These are phyloP conservation scores for Talaromyces rugulosus DNA, from an alignment of 2,329 filamentous ascomycete species.

Conservation along the genomic window DNA sequence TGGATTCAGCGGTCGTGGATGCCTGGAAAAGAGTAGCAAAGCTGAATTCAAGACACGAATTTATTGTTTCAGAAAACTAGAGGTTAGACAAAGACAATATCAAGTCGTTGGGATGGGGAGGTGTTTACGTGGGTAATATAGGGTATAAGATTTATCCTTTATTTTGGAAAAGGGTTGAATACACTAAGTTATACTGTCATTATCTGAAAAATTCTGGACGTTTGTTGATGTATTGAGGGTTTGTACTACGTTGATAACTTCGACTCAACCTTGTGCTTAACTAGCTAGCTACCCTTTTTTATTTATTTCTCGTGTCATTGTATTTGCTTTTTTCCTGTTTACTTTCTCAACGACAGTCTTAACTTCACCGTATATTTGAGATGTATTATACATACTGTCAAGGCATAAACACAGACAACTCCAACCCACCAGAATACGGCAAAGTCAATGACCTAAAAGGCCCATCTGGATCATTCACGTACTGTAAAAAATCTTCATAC, in stretches of 20 bases:
- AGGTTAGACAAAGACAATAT: neutral
- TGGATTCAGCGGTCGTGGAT: neutral
- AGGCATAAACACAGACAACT: slow-evolving; percentile 39
- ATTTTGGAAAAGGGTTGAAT: neutral
- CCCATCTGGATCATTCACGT: slow-evolving; percentile 43
- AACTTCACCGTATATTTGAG: too few relatives aligned
- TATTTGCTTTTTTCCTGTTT: too few relatives aligned
- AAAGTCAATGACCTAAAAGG: slow-evolving; percentile 49
- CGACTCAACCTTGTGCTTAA: too few relatives aligned
- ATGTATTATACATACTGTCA: neutral
- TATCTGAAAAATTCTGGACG: too few relatives aligned
- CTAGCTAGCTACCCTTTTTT: too few relatives aligned
- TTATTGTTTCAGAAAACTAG: neutral
- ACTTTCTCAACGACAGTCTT: too few relatives aligned
- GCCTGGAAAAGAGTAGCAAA: neutral
- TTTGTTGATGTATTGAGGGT: too few relatives aligned
- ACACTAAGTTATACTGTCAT: too few relatives aligned
- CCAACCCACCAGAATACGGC: slow-evolving; percentile 48
- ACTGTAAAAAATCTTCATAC: slow-evolving; percentile 47
- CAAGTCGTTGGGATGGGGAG: neutral
- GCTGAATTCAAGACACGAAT: neutral
- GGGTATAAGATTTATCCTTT: neutral
- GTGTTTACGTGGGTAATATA: too few relatives aligned
- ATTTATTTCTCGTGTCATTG: too few relatives aligned
- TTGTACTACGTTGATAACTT: too few relatives aligned